Evolutionary conservation across 805 yeast genomes (phyloP).

Genomic region (Wickerhamomyces ciferrii): DNA sequence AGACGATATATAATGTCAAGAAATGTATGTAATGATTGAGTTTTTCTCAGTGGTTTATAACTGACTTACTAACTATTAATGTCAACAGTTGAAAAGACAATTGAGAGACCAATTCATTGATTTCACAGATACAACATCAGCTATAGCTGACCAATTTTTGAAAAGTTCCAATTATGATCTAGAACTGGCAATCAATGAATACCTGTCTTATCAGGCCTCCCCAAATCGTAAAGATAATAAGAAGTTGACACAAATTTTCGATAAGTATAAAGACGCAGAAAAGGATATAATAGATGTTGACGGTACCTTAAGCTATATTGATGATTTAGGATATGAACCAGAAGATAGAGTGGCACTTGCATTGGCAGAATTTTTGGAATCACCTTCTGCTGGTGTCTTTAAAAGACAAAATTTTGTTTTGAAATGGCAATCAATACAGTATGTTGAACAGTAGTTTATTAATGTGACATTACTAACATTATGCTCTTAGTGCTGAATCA

Average conservation of each 20-base stretch:
- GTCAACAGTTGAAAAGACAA: constrained; percentile 14
- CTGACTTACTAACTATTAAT: not conserved
- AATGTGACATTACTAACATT: not conserved
- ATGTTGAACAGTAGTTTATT: too few species aligned
- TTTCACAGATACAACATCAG: constrained; percentile 18
- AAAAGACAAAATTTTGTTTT: constrained; percentile 40
- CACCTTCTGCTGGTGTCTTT: constrained; percentile 66
- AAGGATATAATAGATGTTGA: constrained; percentile 56
- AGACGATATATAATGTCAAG: not conserved
- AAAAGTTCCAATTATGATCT: constrained; percentile 17
- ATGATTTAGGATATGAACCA: constrained; percentile 62
- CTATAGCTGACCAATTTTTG: constrained; percentile 19
- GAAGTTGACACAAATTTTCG: constrained; percentile 11
- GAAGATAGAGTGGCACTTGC: constrained; percentile 73
- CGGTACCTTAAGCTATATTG: constrained; percentile 67
- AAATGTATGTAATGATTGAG: not conserved
- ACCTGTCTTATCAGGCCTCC: constrained; percentile 15
- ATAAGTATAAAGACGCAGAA: constrained; percentile 16
- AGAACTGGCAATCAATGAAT: constrained; percentile 23
- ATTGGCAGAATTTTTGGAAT: constrained; percentile 61
- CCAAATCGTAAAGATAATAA: constrained; percentile 11
- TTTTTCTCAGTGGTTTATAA: too few species aligned
- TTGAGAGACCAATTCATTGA: constrained; percentile 23
- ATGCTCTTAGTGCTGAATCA: constrained; percentile 17
- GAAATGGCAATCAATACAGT: constrained; percentile 44